These are phyloP conservation scores for Ilex paraguariensis DNA, from an alignment of 305 asterid genomes.

Conservation along the genomic window DNA sequence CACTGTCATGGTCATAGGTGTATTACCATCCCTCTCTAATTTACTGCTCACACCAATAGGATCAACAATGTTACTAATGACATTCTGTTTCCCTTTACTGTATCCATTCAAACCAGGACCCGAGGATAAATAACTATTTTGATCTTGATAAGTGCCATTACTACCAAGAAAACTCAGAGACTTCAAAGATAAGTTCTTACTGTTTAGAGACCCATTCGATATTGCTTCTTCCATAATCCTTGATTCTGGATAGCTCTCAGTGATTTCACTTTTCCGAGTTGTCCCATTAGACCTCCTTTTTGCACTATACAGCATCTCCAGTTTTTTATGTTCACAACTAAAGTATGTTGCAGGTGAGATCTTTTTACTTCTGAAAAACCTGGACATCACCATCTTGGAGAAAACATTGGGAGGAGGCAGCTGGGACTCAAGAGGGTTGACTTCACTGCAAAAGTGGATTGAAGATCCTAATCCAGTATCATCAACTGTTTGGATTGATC, in stretches of 20 bases:
- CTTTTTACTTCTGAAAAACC: slow-evolving; percentile 50
- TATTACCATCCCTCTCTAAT: slow-evolving; percentile 23
- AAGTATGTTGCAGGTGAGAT: slow-evolving; percentile 70
- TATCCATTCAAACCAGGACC: slow-evolving; percentile 27
- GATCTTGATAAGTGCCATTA: slow-evolving; percentile 33
- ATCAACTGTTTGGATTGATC: slow-evolving; percentile 10
- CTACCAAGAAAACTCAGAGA: slow-evolving; percentile 17
- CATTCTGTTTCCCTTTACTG: slow-evolving; percentile 24
- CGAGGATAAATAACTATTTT: slow-evolving; percentile 20
- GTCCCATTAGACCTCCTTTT: slow-evolving; percentile 34
- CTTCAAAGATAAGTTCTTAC: slow-evolving; percentile 25
- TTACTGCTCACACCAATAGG: slow-evolving; percentile 31
- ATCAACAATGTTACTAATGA: slow-evolving; percentile 28
- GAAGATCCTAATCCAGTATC: slow-evolving; percentile 30
- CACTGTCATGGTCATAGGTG: slow-evolving; percentile 25
- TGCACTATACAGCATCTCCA: slow-evolving; percentile 44
- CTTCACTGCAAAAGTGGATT: slow-evolving; percentile 27
- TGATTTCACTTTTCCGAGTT: slow-evolving; percentile 22
- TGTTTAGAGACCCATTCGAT: slow-evolving; percentile 33
- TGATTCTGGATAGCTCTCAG: slow-evolving; percentile 26
- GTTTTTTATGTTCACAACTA: slow-evolving; percentile 47
- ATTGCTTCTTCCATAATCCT: slow-evolving; percentile 29
- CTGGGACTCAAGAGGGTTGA: slow-evolving; percentile 77
- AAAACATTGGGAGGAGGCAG: slow-evolving; percentile 72
- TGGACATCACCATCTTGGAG: slow-evolving; percentile 81